Evolutionary conservation across 2,329 filamentous ascomycete genomes (phyloP), one percentile per base, ranked within the genome.

Genomic region (Chrysosporium keratinophilum): DNA sequence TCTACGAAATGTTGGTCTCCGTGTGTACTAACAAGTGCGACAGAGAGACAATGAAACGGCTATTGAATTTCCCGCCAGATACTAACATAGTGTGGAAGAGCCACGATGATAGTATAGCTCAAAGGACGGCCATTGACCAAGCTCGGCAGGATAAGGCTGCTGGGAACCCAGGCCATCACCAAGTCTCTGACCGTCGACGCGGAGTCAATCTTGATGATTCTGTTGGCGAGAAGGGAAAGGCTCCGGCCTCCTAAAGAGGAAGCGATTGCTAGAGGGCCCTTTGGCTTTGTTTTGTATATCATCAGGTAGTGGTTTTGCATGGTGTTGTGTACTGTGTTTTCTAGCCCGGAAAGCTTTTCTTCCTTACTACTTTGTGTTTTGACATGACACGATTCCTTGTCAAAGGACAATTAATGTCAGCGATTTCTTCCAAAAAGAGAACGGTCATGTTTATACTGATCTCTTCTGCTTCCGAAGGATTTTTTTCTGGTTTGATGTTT

Each of bases 81-180:
- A 97, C 93, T 37, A 87, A 86, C 65, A 85, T 98, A 56, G 83
- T 93, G 62, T 98, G 90, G 82, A 95, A 95, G 74, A 93, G 86
- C 66, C 93, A 98, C 69, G 90, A 96, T 66, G 88, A 91, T 59
- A 95, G 88, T 70, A 96, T 98, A 66, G 86, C 88, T 61, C 90
- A 96, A 73, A 82, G 89, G 61, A 87, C 85, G 31, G 87, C 87
- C 17, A 89, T 95, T 59, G 90, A 96, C 64, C 88, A 95, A 70
- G 87, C 88, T 54, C 85, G 90, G 58, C 88, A 91, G 62, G 89
- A 95, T 65, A 95, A 95, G 72, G 78, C 69, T 42, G 63, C 65
- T 11, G 57, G 64, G 11, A 62, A 64, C 40, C 58, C 65, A 45
- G 67, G 69, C 42, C 64, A 68, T 42, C 64, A 67, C 43, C 65